Evolutionary conservation across 495 filamentous ascomycete genomes (phyloP).

Genomic region (Massariosphaeria phaeospora): DNA sequence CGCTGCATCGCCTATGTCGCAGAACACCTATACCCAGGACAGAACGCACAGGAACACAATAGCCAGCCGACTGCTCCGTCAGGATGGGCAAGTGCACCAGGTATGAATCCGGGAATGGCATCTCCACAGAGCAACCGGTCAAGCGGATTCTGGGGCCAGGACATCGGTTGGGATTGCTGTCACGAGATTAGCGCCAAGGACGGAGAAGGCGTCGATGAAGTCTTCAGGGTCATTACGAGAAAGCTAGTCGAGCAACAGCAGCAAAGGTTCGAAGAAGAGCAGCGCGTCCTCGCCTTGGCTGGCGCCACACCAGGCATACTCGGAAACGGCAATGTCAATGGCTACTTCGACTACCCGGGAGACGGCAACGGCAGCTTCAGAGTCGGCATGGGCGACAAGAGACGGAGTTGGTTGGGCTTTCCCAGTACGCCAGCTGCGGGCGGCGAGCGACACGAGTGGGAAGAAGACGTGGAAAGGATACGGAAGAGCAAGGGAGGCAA

Average conservation of each 20-base stretch:
- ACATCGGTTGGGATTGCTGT: conserved; percentile 91
- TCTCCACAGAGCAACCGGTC: conserved; percentile 72
- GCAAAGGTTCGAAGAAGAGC: conserved; percentile 55
- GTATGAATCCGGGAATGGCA: conserved; percentile 33
- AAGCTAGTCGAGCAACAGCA: conserved; percentile 91
- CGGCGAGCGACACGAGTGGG: conserved; percentile 38
- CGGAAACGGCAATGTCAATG: conserved; percentile 34
- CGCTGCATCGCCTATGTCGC: conserved; percentile 90
- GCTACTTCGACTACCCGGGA: conserved; percentile 39
- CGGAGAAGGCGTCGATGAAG: conserved; percentile 95
- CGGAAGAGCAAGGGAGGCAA: conserved; percentile 41
- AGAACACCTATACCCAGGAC: conserved; percentile 70
- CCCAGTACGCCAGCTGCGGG: conserved; percentile 48
- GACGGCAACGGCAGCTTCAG: conserved; percentile 53
- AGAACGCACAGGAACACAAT: conserved; percentile 2
- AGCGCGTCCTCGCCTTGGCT: conserved; percentile 24
- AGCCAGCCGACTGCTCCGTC: conserved; percentile 4
- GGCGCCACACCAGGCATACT: conserved; percentile 40
- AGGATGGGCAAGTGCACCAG: conserved; percentile 8
- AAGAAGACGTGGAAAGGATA: conserved; percentile 34
- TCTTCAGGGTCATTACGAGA: conserved; percentile 88
- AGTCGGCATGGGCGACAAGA: conserved; percentile 52
- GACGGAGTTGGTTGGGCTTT: conserved; percentile 59
- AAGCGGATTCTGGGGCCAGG: conserved; percentile 84
- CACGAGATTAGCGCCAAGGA: conserved; percentile 94